Base-by-base conservation (phyloP, 768 basidiomycete genomes). In the Mrakia blollopis region DNA sequence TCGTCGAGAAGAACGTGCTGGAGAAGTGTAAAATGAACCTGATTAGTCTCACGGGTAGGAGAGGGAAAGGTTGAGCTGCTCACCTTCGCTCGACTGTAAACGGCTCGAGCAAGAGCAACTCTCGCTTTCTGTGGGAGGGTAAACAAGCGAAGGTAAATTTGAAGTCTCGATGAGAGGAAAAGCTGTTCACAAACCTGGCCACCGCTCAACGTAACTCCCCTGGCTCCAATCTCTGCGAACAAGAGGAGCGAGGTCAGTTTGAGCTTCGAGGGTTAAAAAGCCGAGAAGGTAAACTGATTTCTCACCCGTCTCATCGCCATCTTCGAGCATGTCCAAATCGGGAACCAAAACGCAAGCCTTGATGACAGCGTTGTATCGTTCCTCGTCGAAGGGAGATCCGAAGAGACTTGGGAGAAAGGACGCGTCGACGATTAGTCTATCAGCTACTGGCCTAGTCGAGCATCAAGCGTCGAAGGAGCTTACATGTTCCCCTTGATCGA, bases 11-110 rank as follows among this genome's bases (percentile, higher is more conserved):
- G 85, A 0, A 92, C 88, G 73, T 85, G 85, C 50, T 80, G 35
- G 52, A 63, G 21, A 25, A 14, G 21, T 7, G 25, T 9, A 28
- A 8, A 57, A 16, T 1, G 10, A n/a, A 2, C 6, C 0, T 7
- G 7, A 21, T 50, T 0, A 50, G 47, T 21, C 10, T n/a, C 18
- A 14, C 10, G 5, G 44, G 14, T 4, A 50, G 93, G 83, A 9
- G 91, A 91, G 80, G 92, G 91, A 79, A 93, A n/a, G n/a, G n/a
- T n/a, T 82, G n/a, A 93, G 84, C 0, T 92, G 10, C 88, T 70
- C 84, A 85, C 50, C 80, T 63, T 39, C 57, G 89, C 89, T 32
- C 87, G 85, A 41, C 90, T 89, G 82, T 93, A 94, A 0, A 92
- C 89, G 1, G 92, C 92, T n/a, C 92, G 88, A 18, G 92, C 92